phyloP scores from a whole-genome alignment of 352 stramenopile species.

The Pythium aphanidermatum region DNA sequence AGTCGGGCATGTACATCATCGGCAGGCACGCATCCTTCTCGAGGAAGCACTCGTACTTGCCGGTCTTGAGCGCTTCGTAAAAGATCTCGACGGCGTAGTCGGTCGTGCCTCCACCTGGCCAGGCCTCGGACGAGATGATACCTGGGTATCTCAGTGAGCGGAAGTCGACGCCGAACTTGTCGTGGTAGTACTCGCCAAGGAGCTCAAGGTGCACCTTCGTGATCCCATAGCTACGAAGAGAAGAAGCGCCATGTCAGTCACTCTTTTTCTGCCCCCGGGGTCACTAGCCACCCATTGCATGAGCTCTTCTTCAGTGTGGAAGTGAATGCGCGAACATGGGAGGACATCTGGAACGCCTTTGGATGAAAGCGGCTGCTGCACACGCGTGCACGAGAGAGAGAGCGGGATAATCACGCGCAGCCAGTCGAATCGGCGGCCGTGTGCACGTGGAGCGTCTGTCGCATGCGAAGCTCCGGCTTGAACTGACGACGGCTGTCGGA shows the following conservation, averaged over 20 bases:
- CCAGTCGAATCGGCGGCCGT: no score
- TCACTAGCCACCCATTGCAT: not conserved
- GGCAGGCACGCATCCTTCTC: constrained; percentile 70
- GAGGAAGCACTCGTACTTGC: constrained; percentile 89
- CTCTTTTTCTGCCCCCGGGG: not conserved
- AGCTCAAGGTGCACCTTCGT: constrained; percentile 91
- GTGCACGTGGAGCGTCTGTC: no score
- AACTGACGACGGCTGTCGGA: no score
- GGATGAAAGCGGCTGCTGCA: not conserved
- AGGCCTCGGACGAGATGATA: constrained; percentile 86
- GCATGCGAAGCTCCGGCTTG: no score
- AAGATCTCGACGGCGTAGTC: constrained; percentile 94
- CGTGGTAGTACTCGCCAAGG: constrained; percentile 89
- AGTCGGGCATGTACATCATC: constrained; percentile 96
- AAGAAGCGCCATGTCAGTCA: constrained; percentile 1
- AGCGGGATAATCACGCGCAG: not conserved
- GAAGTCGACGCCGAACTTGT: constrained; percentile 91
- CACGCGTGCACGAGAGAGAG: not conserved
- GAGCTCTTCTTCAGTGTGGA: constrained; percentile 3
- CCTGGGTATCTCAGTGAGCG: constrained; percentile 88
- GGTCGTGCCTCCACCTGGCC: constrained; percentile 77
- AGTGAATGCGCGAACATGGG: constrained; percentile 14
- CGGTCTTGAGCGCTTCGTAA: constrained; percentile 85
- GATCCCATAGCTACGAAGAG: constrained; percentile 57
- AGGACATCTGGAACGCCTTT: not conserved